Percentiles rank a stretch among this genome's conserved stretches.
Evolutionary conservation across 495 filamentous ascomycete species (phyloP).

Genomic region (Alectoria sarmentosa): DNA sequence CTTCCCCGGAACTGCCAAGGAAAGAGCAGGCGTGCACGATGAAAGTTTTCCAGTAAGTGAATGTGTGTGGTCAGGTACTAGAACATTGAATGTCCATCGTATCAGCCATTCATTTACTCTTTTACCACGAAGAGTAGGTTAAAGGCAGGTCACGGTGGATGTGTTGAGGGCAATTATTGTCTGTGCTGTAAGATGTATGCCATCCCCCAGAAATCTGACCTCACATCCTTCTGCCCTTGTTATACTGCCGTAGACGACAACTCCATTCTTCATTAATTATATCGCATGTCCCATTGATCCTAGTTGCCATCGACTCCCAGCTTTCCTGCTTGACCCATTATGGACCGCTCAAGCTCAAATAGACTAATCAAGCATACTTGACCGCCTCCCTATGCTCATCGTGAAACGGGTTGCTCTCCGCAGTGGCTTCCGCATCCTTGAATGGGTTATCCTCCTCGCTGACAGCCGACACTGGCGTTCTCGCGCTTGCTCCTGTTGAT

Average conservation of each 20-base stretch:
- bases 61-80: too few relatives aligned
- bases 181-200: not conserved
- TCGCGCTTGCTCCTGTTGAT: slow-evolving; percentile 7
- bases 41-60: too few relatives aligned
- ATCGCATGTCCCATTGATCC: not conserved
- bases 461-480: not conserved
- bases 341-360: not conserved
- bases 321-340: not conserved
- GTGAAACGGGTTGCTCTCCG: slow-evolving; percentile 11
- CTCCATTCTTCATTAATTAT: not conserved
- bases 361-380: slow-evolving; percentile 19
- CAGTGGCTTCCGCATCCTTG: slow-evolving; percentile 9
- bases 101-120: too few relatives aligned
- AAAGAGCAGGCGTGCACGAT: too few relatives aligned
- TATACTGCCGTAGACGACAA: too few relatives aligned
- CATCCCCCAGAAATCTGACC: not conserved
- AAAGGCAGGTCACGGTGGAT: not conserved
- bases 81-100: too few relatives aligned
- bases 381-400: slow-evolving; percentile 12
- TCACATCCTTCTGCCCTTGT: too few relatives aligned
- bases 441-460: slow-evolving; percentile 14
- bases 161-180: not conserved
- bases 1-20: slow-evolving; percentile 13
- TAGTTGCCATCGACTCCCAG: slow-evolving; percentile 1
- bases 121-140: too few relatives aligned